Base-by-base conservation (phyloP, 83 land plant species). In the Picea engelmannii region DNA sequence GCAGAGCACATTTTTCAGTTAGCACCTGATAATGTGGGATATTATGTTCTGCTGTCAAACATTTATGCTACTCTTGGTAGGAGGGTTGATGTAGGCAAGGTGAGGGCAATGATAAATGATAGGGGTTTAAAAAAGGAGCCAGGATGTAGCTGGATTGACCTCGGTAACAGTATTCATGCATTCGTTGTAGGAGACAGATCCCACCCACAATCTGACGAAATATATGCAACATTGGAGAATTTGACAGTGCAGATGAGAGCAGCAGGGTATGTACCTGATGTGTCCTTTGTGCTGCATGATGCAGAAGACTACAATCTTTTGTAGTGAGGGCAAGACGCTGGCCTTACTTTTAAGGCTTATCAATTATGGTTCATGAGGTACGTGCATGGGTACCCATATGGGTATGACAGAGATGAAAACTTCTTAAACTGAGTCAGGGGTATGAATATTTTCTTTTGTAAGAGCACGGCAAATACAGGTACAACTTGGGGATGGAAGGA, bases 181-280 rank as follows among this genome's bases (percentile, higher is more conserved):
- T 66, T 66, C 11, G 11, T 66, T 21, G 68, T 66, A 1, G 21
- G 25, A 21, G 68, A 66, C 25, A 66, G 25, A 66, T 66, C 68
- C 21, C 68, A 66, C 25, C 68, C 68, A 66, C 21, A 15, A 24
- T n/a, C 68, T 66, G 25, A 66, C 7, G 68, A 66, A 66, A 66
- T 66, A 21, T 66, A 66, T 66, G 25, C 21, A 7, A 24, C 68
- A n/a, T 66, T 66, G 68, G 16, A 66, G 25, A 66, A 24, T 11
- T 66, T 66, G 25, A 4, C 25, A 21, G 68, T n/a, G 25, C 68
- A 66, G 68, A 66, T 66, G 21, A 66, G 25, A 66, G 68, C 21
- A 66, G 68, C 68, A 21, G 68, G 68, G 68, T 66, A 66, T 24
- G 25, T 66, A 21, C 68, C 68, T n/a, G 68, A 66, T 66, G 25